Evolutionary conservation across 2,329 filamentous ascomycete genomes (phyloP).

Genomic region (Aspergillus brasiliensis): DNA sequence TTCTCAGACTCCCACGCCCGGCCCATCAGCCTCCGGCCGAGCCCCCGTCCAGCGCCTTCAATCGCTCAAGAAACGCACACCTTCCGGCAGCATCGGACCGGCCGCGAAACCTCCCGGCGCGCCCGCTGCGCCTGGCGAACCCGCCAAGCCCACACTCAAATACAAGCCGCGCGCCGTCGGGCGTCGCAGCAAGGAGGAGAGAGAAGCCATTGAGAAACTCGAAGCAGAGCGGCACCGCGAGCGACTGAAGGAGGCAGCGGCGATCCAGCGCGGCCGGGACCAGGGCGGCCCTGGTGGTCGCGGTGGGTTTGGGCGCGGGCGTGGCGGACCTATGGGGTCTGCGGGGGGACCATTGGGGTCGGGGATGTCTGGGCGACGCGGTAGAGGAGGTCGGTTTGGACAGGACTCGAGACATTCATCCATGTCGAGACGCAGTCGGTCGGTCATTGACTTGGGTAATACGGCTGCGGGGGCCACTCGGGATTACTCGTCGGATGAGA

Average conservation of each 20-base stretch:
- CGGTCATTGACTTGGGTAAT: conserved; percentile 28
- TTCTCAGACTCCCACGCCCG: neutral
- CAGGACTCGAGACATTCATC: conserved; percentile 30
- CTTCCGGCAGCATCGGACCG: conserved; percentile 38
- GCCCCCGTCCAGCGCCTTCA: conserved; percentile 46
- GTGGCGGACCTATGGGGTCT: conserved; percentile 32
- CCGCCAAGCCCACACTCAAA: conserved; percentile 44
- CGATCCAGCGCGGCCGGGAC: conserved; percentile 40
- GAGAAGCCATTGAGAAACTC: conserved; percentile 45
- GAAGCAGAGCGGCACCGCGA: conserved; percentile 46
- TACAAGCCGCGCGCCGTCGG: conserved; percentile 45
- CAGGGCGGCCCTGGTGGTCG: conserved; percentile 31
- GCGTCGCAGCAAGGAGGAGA: conserved; percentile 49
- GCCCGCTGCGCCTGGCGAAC: conserved; percentile 27
- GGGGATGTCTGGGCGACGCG: conserved; percentile 28
- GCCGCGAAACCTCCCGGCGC: conserved; percentile 15
- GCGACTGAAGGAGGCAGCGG: conserved; percentile 43
- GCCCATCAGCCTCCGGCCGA: conserved; percentile 22
- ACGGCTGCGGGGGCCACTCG: conserved; percentile 20
- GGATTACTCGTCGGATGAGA: conserved; percentile 49
- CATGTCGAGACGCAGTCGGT: conserved; percentile 32
- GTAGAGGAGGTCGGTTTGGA: conserved; percentile 27
- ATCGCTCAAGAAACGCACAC: conserved; percentile 43
- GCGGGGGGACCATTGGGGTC: conserved; percentile 30
- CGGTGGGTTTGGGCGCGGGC: conserved; percentile 32